Percentiles rank a stretch among this genome's conserved stretches.
These are phyloP conservation scores for Colletotrichum acutatum DNA, from an alignment of 2,329 filamentous ascomycete genomes.

Conservation along the genomic window DNA sequence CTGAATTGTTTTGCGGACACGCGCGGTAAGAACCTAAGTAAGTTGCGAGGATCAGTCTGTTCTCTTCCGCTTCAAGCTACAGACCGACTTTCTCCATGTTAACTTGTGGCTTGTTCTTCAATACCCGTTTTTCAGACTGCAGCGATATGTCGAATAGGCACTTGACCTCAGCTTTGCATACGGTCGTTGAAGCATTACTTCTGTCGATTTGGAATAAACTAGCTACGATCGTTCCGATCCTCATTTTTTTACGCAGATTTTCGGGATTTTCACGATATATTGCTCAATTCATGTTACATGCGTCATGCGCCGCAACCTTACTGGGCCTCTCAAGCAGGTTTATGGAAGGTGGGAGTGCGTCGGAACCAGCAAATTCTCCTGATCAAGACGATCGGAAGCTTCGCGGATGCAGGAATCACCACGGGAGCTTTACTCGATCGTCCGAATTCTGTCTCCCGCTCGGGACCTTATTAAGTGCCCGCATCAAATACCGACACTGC, in stretches of 20 bases:
- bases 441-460: not conserved
- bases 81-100: not conserved
- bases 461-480: constrained; percentile 4
- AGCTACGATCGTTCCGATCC: too few relatives aligned
- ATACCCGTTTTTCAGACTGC: not conserved
- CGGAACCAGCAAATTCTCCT: not conserved
- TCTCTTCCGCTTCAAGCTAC: too few relatives aligned
- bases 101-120: not conserved
- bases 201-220: not conserved
- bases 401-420: not conserved
- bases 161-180: not conserved
- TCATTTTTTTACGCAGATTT: not conserved
- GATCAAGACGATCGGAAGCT: not conserved
- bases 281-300: not conserved
- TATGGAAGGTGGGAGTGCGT: constrained; percentile 18
- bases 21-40: not conserved
- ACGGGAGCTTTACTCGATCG: not conserved
- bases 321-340: not conserved
- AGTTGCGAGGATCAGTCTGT: not conserved
- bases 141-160: not conserved
- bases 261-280: not conserved
- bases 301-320: not conserved
- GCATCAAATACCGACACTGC: not conserved
- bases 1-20: not conserved
- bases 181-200: not conserved